A percentile compares a stretch with the other conserved stretches of the same genome.
Evolutionary conservation across 2,329 filamentous ascomycete species (phyloP).

Genomic region (Salinomyces thailandicus): DNA sequence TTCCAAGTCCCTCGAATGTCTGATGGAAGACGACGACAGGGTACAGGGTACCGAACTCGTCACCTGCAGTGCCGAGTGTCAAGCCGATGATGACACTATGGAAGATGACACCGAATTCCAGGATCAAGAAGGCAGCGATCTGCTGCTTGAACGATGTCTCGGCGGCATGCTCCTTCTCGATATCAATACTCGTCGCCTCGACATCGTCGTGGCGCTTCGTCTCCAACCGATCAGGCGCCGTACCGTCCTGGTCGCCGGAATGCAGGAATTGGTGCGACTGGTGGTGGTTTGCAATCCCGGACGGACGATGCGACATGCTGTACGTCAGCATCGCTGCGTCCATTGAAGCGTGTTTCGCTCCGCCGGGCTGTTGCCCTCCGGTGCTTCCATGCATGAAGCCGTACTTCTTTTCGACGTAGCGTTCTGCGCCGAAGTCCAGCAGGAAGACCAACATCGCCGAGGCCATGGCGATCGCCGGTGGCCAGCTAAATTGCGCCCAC

Average conservation of each 20-base stretch:
- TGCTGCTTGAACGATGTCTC: conserved; percentile 54
- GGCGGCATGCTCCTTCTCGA: conserved; percentile 12
- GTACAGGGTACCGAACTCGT: conserved; percentile 51
- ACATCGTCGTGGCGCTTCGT: background rate
- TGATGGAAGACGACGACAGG: conserved; percentile 74
- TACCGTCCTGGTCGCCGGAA: conserved; percentile 31
- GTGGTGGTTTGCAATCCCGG: conserved; percentile 4
- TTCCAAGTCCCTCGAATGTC: conserved; percentile 82
- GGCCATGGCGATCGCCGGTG: conserved; percentile 40
- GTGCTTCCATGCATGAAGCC: conserved; percentile 25
- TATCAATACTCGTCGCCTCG: conserved; percentile 6
- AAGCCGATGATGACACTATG: conserved; percentile 70
- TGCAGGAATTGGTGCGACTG: conserved; percentile 31
- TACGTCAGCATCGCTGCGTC: conserved; percentile 18
- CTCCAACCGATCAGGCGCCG: conserved; percentile 3
- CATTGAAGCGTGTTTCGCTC: conserved; percentile 10
- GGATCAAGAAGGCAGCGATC: conserved; percentile 78
- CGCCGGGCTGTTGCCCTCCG: conserved; percentile 5
- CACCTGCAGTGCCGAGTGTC: conserved; percentile 53
- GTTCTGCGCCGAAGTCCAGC: conserved; percentile 41
- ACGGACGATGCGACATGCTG: conserved; percentile 8
- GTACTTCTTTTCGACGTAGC: conserved; percentile 42
- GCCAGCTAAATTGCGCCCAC: conserved; percentile 45
- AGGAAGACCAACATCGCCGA: conserved; percentile 43
- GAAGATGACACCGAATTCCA: conserved; percentile 81